These are phyloP conservation scores for Herpotrichia juniperi DNA, from an alignment of 2,329 filamentous ascomycete species.

Conservation along the genomic window DNA sequence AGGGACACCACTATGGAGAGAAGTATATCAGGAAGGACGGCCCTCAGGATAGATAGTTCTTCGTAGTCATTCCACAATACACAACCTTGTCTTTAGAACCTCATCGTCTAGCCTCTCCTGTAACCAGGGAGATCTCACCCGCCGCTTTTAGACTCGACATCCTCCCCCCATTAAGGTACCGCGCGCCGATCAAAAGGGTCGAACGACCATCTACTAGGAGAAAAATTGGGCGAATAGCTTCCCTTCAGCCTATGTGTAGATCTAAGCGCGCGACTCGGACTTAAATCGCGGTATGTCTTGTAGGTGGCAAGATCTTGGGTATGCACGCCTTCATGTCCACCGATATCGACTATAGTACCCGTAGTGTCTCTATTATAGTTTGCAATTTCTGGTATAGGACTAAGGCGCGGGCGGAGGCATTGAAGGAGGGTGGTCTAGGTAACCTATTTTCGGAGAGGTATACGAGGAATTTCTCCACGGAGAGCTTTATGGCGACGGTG, in stretches of 20 bases:
- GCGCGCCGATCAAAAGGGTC: slow-evolving; percentile 35
- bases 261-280: slow-evolving; percentile 34
- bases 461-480: slow-evolving; percentile 49
- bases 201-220: slow-evolving; percentile 54
- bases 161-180: too few species aligned
- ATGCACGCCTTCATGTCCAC: slow-evolving; percentile 50
- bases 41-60: too few species aligned
- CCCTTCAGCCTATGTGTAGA: slow-evolving; percentile 49
- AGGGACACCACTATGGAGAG: too few species aligned
- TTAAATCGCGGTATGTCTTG: slow-evolving; percentile 37
- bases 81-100: too few species aligned
- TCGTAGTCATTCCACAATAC: too few species aligned
- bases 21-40: too few species aligned
- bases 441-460: slow-evolving; percentile 56
- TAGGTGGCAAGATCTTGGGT: slow-evolving; percentile 41
- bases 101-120: too few species aligned
- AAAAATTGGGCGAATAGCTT: slow-evolving; percentile 59
- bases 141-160: too few species aligned
- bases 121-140: too few species aligned
- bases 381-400: slow-evolving; percentile 49
- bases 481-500: slow-evolving; percentile 56
- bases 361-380: slow-evolving; percentile 47
- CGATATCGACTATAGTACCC: slow-evolving; percentile 47
- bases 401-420: slow-evolving; percentile 48
- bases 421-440: slow-evolving; percentile 53